Evolutionary conservation across 2,329 filamentous ascomycete genomes (phyloP).

Genomic region (Pestalotiopsis sp.): DNA sequence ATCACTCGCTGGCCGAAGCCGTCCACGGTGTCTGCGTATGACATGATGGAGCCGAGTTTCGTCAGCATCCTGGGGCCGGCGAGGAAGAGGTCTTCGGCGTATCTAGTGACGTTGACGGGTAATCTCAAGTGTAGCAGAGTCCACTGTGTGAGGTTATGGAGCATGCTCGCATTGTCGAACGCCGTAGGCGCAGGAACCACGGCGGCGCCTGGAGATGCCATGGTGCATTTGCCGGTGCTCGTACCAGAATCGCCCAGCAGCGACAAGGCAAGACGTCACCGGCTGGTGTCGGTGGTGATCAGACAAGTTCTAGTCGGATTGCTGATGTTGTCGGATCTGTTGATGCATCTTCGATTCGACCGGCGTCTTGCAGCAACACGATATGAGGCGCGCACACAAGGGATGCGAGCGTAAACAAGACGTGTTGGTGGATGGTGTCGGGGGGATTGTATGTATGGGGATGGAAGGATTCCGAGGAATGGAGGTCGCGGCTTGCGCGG

Average conservation of each 20-base stretch:
- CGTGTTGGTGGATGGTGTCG: not conserved
- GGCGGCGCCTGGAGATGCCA: slow-evolving; percentile 32
- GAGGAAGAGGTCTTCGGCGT: slow-evolving; percentile 68
- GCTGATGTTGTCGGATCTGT: not conserved
- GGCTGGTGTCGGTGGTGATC: not conserved
- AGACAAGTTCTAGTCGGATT: not conserved
- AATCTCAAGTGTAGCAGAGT: slow-evolving; percentile 44
- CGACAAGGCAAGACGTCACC: not conserved
- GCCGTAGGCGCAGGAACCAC: slow-evolving; percentile 29
- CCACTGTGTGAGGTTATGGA: slow-evolving; percentile 60
- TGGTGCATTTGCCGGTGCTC: slow-evolving; percentile 14
- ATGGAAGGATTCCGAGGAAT: not conserved
- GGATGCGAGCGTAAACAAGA: not conserved
- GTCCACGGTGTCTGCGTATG: slow-evolving; percentile 62
- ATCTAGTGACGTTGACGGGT: slow-evolving; percentile 58
- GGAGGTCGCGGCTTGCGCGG: not conserved
- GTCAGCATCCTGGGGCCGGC: slow-evolving; percentile 72
- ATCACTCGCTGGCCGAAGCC: slow-evolving; percentile 56
- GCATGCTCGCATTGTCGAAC: slow-evolving; percentile 46
- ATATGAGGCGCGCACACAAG: not conserved
- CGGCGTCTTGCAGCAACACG: not conserved
- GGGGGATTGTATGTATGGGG: not conserved
- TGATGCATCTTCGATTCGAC: not conserved
- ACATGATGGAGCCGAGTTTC: slow-evolving; percentile 61
- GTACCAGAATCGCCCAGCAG: not conserved